Conservation (phyloP, 2,329 filamentous ascomycete species). For the Penicillium sp. region DNA sequence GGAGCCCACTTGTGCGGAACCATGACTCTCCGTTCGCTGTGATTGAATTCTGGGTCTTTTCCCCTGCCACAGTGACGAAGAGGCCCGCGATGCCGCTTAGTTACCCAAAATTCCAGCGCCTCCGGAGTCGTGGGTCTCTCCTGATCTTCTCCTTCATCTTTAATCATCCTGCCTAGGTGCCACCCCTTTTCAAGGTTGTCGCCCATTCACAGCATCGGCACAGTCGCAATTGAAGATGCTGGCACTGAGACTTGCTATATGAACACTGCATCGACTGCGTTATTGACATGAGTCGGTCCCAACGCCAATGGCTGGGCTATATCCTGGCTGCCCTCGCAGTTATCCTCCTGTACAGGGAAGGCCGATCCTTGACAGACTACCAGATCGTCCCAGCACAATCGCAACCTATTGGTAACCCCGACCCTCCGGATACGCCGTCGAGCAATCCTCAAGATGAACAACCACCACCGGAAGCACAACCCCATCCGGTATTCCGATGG, state of each 20-base stretch:
- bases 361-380: conserved; percentile 32
- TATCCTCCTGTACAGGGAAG: conserved; percentile 32
- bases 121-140: too few relatives aligned
- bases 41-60: too few relatives aligned
- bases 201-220: too few relatives aligned
- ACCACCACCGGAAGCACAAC: too few relatives aligned
- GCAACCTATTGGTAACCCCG: neutral
- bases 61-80: too few relatives aligned
- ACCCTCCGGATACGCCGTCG: neutral
- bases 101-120: too few relatives aligned
- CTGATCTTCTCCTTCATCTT: too few relatives aligned
- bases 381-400: neutral
- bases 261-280: neutral
- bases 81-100: too few relatives aligned
- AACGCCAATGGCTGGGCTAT: conserved; percentile 13
- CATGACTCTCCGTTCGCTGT: too few relatives aligned
- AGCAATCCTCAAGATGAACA: neutral
- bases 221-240: conserved; percentile 6
- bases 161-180: too few relatives aligned
- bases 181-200: too few relatives aligned
- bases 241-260: neutral
- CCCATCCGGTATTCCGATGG: conserved; percentile 11
- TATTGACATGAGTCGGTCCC: conserved; percentile 14
- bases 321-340: conserved; percentile 9
- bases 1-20: too few relatives aligned